A percentile compares a stretch with the other conserved stretches of the same genome.
Conservation (phyloP, 106 monocot genomes). For the Dendrobium nobile region DNA sequence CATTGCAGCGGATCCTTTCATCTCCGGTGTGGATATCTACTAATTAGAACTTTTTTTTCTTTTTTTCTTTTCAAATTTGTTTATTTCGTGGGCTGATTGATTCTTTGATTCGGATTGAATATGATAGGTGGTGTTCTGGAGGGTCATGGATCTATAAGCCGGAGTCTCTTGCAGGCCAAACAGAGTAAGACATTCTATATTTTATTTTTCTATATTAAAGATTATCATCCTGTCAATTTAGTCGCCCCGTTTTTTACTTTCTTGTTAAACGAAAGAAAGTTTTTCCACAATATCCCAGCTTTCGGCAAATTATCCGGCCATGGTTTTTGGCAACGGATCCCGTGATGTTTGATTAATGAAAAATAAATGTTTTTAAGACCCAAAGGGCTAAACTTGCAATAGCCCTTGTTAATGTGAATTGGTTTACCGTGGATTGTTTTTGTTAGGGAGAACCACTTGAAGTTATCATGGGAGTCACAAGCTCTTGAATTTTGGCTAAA, state of each 20-base stretch:
- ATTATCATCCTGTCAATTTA: background rate
- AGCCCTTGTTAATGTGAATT: too few relatives aligned
- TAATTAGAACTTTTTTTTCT: background rate
- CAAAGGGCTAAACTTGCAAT: too few relatives aligned
- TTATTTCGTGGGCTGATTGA: background rate
- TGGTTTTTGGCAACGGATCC: background rate
- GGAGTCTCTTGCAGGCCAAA: conserved; percentile 10
- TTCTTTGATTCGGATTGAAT: background rate
- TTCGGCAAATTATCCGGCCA: background rate
- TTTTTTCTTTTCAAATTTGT: background rate
- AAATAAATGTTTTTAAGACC: too few relatives aligned
- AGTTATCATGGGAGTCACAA: too few relatives aligned
- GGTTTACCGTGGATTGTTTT: too few relatives aligned
- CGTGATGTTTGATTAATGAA: too few relatives aligned
- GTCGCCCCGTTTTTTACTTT: background rate
- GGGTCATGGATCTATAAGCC: background rate
- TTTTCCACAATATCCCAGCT: too few relatives aligned
- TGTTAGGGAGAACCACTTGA: too few relatives aligned
- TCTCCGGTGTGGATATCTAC: conserved; percentile 4
- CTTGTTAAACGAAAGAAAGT: background rate
- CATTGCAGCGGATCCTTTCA: background rate
- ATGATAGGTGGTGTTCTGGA: background rate
- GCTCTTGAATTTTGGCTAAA: too few relatives aligned
- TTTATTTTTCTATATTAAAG: background rate
- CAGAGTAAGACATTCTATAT: background rate